Evolutionary conservation across 495 filamentous ascomycete species (phyloP).

Genomic region (Penicillium paradoxum): DNA sequence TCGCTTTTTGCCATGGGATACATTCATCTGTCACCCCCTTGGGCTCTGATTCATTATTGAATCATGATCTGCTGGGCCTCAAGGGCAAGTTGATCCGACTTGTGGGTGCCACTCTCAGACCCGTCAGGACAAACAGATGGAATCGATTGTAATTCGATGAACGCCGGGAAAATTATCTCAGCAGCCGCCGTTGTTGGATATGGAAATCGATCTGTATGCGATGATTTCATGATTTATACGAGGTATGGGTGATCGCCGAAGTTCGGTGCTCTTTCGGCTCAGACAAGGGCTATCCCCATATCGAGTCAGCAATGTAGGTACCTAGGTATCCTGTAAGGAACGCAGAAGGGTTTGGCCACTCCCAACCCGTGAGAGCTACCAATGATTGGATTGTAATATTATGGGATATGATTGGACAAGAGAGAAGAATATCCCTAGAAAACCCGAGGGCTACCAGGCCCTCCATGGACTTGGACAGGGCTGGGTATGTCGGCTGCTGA

Average conservation of each 20-base stretch:
- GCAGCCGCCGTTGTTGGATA: too few relatives aligned
- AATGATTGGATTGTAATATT: neutral
- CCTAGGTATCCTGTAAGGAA: neutral
- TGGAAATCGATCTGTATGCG: too few relatives aligned
- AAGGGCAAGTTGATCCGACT: too few relatives aligned
- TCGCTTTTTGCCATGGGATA: neutral
- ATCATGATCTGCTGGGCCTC: neutral
- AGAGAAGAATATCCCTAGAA: neutral
- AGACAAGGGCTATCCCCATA: neutral
- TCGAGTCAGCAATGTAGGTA: neutral
- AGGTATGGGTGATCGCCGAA: neutral
- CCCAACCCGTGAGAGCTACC: too few relatives aligned
- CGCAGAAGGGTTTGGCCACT: neutral
- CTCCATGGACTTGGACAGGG: neutral
- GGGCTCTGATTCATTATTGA: neutral
- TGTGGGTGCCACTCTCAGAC: too few relatives aligned
- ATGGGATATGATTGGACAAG: neutral
- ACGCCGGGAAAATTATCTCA: too few relatives aligned
- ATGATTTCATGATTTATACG: too few relatives aligned
- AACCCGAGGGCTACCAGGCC: neutral
- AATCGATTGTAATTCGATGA: too few relatives aligned
- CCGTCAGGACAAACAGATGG: too few relatives aligned
- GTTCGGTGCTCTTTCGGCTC: neutral
- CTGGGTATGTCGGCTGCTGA: neutral
- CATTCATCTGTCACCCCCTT: neutral